These are phyloP conservation scores for Hypocreales sp. DNA, from an alignment of 2,329 filamentous ascomycete genomes.

Conservation along the genomic window DNA sequence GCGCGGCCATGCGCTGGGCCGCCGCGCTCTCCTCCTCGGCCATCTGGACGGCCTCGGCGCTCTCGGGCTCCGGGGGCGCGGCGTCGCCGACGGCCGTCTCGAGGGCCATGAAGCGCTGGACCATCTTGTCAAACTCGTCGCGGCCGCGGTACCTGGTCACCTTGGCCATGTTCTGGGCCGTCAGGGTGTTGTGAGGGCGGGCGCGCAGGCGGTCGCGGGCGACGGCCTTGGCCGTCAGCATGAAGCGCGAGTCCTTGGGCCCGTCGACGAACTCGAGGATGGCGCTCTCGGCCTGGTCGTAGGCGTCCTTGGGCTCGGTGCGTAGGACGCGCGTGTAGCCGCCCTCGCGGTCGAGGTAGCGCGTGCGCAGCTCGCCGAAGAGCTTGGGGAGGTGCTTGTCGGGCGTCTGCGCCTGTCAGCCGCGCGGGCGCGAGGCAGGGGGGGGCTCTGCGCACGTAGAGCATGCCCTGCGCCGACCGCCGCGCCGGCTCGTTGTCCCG, in stretches of 20 bases:
- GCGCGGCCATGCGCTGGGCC: constrained; percentile 15
- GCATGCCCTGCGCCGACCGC: constrained; percentile 60
- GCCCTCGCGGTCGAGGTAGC: constrained; percentile 66
- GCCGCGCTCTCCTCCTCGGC: constrained; percentile 15
- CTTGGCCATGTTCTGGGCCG: constrained; percentile 65
- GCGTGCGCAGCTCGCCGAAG: constrained; percentile 65
- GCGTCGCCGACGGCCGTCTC: constrained; percentile 8
- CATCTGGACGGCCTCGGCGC: constrained; percentile 7
- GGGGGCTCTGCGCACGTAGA: constrained; percentile 76
- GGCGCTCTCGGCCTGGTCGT: constrained; percentile 76
- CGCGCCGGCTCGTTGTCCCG: constrained; percentile 73
- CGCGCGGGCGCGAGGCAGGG: too few species aligned
- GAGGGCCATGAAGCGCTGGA: constrained; percentile 23
- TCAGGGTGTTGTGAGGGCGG: constrained; percentile 51
- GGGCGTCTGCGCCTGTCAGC: constrained; percentile 45
- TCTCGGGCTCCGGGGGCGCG: too few species aligned
- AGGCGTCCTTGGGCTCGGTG: constrained; percentile 70
- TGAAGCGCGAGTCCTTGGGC: constrained; percentile 84
- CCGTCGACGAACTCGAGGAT: constrained; percentile 94
- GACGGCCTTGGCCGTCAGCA: constrained; percentile 77
- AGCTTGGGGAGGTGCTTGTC: constrained; percentile 66
- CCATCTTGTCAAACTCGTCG: constrained; percentile 50
- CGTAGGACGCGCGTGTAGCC: constrained; percentile 92
- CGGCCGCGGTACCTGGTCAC: constrained; percentile 66
- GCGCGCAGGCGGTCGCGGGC: constrained; percentile 45